Evolutionary conservation across 164 flowering plant genomes (phyloP), one percentile per base, ranked within the genome.

Genomic region (Annona cherimola): DNA sequence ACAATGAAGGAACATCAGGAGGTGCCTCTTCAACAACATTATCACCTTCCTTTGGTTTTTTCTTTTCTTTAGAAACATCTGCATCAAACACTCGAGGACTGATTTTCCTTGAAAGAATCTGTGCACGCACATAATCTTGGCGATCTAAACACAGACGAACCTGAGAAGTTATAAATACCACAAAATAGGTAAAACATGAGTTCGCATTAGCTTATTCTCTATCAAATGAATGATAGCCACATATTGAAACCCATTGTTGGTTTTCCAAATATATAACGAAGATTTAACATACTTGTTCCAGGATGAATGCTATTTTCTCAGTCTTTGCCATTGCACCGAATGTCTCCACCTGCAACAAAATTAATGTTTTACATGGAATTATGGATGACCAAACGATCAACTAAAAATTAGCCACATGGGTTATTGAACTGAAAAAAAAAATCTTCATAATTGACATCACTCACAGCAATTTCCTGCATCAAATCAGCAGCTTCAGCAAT

Each of bases 241-340:
- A n/a, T 6, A 61, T 19, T 40, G 8, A 26, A 20, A 61, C 19
- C 19, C 39, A 4, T 19, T 14, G 5, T 7, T 55, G 18, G 18
- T 11, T 55, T 11, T 11, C 14, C 3, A 57, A 2, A 2, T 12
- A 14, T 3, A 14, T 16, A 57, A 19, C n/a, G 61, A 16, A 26
- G 35, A 26, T 26, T 26, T 26, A 4, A 11, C 81, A 60, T 86
- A 92, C 99, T 83, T 95, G 99, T 77, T 92, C 99, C 73, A 95
- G 98, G 74, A 95, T 95, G 79, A 95, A 95, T 0, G 96, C 97
- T 74, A 92, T 90, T 74, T 92, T 95, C 78, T 95, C 99, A 18
- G 99, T 95, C 82, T 95, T 95, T 19, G 99, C 98, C 99, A 92
- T 95, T 20, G 96, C 97, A 70, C 99, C 99, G 88, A 95, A 95